These are phyloP conservation scores for Talaromyces sp. DNA, from an alignment of 2,329 filamentous ascomycete species.

Conservation along the genomic window DNA sequence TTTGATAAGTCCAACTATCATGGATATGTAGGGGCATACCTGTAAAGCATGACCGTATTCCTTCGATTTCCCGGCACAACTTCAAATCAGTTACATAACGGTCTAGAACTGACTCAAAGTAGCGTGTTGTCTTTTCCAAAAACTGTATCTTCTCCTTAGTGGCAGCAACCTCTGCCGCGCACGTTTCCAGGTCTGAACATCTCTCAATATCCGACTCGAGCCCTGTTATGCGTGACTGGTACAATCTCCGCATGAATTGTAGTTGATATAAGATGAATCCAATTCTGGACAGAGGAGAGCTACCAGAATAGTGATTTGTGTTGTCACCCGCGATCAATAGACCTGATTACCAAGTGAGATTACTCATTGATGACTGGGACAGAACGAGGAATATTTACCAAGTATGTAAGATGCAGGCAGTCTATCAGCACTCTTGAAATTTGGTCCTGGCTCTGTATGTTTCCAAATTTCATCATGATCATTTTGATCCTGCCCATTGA, in stretches of 20 bases:
- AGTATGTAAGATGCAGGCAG: not conserved
- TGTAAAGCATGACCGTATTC: not conserved
- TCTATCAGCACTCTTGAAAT: not conserved
- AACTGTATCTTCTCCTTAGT: not conserved
- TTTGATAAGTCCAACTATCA: not conserved
- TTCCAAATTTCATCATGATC: constrained; percentile 4
- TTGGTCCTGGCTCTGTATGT: not conserved
- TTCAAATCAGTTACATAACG: not conserved
- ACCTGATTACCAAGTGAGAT: not conserved
- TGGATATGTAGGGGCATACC: not conserved
- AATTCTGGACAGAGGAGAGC: not conserved
- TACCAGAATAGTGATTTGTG: not conserved
- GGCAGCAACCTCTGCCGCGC: not conserved
- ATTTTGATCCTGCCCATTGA: not conserved
- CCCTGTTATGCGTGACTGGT: constrained; percentile 1
- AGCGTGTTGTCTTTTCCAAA: not conserved
- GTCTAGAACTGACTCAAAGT: not conserved
- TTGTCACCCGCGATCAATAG: not conserved
- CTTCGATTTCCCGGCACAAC: not conserved
- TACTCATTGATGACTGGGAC: not conserved
- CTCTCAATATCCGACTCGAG: not conserved
- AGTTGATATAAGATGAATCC: constrained; percentile 2
- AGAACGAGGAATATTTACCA: not conserved
- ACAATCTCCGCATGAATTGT: not conserved
- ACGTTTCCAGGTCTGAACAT: not conserved